phyloP scores from a whole-genome alignment of 2,329 filamentous ascomycete species.

The Lasiodiplodia gonubiensis region DNA sequence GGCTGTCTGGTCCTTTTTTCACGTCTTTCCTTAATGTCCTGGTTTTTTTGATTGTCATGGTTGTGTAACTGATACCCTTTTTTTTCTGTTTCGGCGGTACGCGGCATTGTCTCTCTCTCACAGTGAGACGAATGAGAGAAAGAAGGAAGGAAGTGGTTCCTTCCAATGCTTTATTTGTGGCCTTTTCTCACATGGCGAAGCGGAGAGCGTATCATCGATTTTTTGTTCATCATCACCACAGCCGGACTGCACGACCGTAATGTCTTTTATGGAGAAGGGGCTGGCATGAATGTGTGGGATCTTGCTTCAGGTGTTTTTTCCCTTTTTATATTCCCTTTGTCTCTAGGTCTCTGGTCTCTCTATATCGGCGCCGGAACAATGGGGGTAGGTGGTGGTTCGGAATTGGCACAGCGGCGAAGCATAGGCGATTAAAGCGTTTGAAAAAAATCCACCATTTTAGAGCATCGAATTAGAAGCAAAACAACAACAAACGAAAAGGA shows the following conservation, averaged over 20 bases:
- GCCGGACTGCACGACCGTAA: constrained; percentile 20
- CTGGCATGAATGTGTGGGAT: not conserved
- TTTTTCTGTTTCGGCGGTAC: not conserved
- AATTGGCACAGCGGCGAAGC: not conserved
- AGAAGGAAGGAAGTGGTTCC: not conserved
- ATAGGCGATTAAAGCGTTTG: not conserved
- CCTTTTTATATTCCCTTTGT: not conserved
- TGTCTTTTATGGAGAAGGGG: constrained; percentile 1
- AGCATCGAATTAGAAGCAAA: not conserved
- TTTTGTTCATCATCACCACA: not conserved
- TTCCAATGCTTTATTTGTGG: not conserved
- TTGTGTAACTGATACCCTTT: constrained; percentile 21
- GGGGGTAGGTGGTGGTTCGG: not conserved
- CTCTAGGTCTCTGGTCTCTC: not conserved
- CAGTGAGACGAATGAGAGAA: not conserved
- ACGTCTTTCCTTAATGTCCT: not conserved
- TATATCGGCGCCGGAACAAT: not conserved
- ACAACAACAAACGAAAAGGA: not conserved
- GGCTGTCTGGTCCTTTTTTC: not conserved
- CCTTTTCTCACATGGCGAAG: not conserved
- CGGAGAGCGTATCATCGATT: not conserved
- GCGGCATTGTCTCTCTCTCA: not conserved
- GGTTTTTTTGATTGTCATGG: constrained; percentile 1
- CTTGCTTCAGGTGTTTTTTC: not conserved
- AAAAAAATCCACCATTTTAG: not conserved